These are phyloP conservation scores for Dalbergia oliveri DNA, from an alignment of 306 rosid genomes.

Conservation along the genomic window DNA sequence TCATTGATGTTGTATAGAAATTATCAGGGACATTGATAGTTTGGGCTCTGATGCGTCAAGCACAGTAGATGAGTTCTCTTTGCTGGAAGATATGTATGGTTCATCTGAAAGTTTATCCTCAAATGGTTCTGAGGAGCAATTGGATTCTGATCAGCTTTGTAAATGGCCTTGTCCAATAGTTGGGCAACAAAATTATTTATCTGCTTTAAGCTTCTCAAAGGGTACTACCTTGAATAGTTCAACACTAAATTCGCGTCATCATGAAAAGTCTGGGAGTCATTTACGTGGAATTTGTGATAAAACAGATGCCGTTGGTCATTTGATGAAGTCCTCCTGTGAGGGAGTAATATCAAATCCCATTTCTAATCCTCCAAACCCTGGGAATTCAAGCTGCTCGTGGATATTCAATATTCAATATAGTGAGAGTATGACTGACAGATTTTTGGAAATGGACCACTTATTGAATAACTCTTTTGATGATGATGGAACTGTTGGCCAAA, in stretches of 20 bases:
- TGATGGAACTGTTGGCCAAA: slow-evolving; percentile 44
- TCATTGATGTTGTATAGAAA: slow-evolving; percentile 50
- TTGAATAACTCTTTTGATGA: slow-evolving; percentile 47
- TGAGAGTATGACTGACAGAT: slow-evolving; percentile 43
- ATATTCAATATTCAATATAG: slow-evolving; percentile 46
- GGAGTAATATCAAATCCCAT: slow-evolving; percentile 49
- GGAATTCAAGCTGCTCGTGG: slow-evolving; percentile 52
- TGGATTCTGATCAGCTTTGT: slow-evolving; percentile 56
- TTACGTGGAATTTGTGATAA: slow-evolving; percentile 48
- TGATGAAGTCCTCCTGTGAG: slow-evolving; percentile 47
- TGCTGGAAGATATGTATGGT: slow-evolving; percentile 54
- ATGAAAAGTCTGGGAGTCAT: slow-evolving; percentile 55
- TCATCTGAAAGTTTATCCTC: slow-evolving; percentile 71
- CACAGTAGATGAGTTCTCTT: slow-evolving; percentile 54
- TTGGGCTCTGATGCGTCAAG: slow-evolving; percentile 67
- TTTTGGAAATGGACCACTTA: slow-evolving; percentile 33
- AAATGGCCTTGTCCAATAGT: slow-evolving; percentile 53
- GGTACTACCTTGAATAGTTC: slow-evolving; percentile 48
- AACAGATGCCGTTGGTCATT: slow-evolving; percentile 45
- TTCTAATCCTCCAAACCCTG: slow-evolving; percentile 50
- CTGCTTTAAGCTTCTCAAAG: slow-evolving; percentile 70
- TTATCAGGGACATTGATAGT: slow-evolving; percentile 62
- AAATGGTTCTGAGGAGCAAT: slow-evolving; percentile 65
- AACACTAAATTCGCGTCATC: slow-evolving; percentile 50
- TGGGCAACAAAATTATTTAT: slow-evolving; percentile 58